Evolutionary conservation across 768 basidiomycete genomes (phyloP).

Genomic region (Russula brevipes): DNA sequence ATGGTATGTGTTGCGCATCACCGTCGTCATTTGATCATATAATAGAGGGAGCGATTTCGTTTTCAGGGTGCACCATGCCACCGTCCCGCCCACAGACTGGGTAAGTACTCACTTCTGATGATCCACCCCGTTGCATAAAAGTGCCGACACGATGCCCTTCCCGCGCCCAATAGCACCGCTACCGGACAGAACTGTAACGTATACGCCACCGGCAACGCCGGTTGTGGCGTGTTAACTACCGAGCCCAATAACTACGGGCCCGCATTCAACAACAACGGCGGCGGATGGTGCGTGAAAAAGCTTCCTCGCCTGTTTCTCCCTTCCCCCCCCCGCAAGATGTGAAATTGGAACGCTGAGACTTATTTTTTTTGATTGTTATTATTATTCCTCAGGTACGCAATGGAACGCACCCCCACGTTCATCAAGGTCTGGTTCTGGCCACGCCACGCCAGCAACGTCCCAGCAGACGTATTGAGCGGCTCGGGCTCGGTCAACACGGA

Average conservation of each 20-base stretch:
- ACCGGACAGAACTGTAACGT: constrained; percentile 46
- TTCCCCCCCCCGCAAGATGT: not conserved
- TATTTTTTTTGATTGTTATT: not conserved
- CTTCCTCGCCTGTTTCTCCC: not conserved
- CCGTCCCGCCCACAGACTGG: constrained; percentile 42
- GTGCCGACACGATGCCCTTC: not conserved
- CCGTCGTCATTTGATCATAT: not conserved
- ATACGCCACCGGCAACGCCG: constrained; percentile 45
- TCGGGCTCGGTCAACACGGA: constrained; percentile 42
- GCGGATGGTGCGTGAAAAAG: constrained; percentile 48
- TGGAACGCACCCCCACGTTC: constrained; percentile 51
- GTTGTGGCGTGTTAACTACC: constrained; percentile 47
- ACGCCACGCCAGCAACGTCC: constrained; percentile 40
- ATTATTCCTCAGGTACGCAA: constrained; percentile 45
- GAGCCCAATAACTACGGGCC: constrained; percentile 50
- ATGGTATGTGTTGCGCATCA: constrained; percentile 24
- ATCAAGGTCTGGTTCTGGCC: constrained; percentile 76
- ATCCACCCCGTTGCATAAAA: not conserved
- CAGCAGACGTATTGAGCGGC: constrained; percentile 43
- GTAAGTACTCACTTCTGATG: constrained; percentile 30
- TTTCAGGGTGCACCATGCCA: constrained; percentile 54
- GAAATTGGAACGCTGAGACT: not conserved
- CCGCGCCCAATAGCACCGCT: constrained; percentile 29
- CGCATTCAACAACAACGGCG: constrained; percentile 52
- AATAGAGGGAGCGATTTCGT: not conserved